Evolutionary conservation across 2,329 filamentous ascomycete genomes (phyloP).

Genomic region (Penicillium freii): DNA sequence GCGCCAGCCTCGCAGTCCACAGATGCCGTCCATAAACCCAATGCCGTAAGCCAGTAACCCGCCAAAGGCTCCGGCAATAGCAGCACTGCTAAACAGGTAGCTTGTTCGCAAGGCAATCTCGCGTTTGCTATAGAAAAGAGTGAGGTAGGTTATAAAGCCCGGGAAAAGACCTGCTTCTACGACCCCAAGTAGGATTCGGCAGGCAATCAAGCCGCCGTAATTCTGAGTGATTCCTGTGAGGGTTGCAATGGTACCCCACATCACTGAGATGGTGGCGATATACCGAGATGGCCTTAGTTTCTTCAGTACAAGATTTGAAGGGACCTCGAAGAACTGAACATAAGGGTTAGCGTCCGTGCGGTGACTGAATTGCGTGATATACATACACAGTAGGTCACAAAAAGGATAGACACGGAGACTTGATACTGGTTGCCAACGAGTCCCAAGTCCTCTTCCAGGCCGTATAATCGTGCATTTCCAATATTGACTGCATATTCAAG

Average conservation of each 20-base stretch:
- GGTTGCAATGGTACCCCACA: constrained; percentile 50
- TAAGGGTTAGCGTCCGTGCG: not conserved
- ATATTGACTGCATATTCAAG: constrained; percentile 60
- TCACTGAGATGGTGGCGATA: constrained; percentile 58
- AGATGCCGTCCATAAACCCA: constrained; percentile 67
- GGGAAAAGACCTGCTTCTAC: constrained; percentile 71
- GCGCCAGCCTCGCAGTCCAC: constrained; percentile 66
- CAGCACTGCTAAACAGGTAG: constrained; percentile 65
- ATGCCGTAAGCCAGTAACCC: constrained; percentile 73
- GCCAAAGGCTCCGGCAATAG: constrained; percentile 68
- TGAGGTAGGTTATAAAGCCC: constrained; percentile 66
- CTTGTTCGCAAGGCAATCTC: constrained; percentile 71
- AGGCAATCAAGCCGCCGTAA: constrained; percentile 65
- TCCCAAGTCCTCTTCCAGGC: constrained; percentile 61
- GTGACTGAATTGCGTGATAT: not conserved
- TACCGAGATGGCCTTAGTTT: constrained; percentile 62
- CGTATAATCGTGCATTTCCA: constrained; percentile 66
- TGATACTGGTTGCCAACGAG: constrained; percentile 68
- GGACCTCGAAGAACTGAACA: constrained; percentile 56
- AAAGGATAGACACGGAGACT: constrained; percentile 64
- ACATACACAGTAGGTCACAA: constrained; percentile 60
- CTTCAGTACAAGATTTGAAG: constrained; percentile 64
- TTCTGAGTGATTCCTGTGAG: constrained; percentile 64
- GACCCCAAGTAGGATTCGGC: constrained; percentile 65
- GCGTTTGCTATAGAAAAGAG: constrained; percentile 71